Evolutionary conservation across 2,329 filamentous ascomycete genomes (phyloP).

Genomic region (Chrysosphaeria jannelii): DNA sequence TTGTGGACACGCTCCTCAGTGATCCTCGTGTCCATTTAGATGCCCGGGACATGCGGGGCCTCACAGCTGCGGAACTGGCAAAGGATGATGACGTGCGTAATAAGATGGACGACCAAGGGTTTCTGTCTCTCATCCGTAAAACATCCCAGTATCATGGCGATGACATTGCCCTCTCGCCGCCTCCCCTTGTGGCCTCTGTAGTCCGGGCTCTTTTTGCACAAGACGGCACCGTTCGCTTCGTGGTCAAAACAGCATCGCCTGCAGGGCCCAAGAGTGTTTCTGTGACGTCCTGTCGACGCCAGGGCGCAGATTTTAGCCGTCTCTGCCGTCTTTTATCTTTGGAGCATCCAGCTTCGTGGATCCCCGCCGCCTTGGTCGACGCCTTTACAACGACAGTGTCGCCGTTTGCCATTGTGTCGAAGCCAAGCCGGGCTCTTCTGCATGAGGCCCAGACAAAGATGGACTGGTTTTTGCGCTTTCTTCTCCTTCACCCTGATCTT

Average conservation of each 20-base stretch:
- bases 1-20: slow-evolving; percentile 64
- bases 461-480: slow-evolving; percentile 63
- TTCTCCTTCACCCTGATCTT: slow-evolving; percentile 75
- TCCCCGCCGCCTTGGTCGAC: too few species aligned
- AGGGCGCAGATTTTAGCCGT: slow-evolving; percentile 71
- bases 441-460: slow-evolving; percentile 67
- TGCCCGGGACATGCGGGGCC: slow-evolving; percentile 55
- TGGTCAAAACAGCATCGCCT: slow-evolving; percentile 78
- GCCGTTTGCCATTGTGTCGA: slow-evolving; percentile 78
- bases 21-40: slow-evolving; percentile 68
- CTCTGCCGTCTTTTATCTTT: slow-evolving; percentile 54
- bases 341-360: slow-evolving; percentile 87
- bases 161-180: too few species aligned
- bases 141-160: slow-evolving; percentile 10
- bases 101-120: slow-evolving; percentile 72
- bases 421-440: slow-evolving; percentile 61
- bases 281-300: slow-evolving; percentile 77
- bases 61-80: slow-evolving; percentile 84
- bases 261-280: slow-evolving; percentile 61
- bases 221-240: slow-evolving; percentile 72
- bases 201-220: slow-evolving; percentile 93
- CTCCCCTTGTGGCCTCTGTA: too few species aligned
- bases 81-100: slow-evolving; percentile 96
- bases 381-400: too few species aligned
- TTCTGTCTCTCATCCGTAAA: too few species aligned